These are phyloP conservation scores for Penicillium sp. DNA, from an alignment of 2,329 filamentous ascomycete species.

Conservation along the genomic window DNA sequence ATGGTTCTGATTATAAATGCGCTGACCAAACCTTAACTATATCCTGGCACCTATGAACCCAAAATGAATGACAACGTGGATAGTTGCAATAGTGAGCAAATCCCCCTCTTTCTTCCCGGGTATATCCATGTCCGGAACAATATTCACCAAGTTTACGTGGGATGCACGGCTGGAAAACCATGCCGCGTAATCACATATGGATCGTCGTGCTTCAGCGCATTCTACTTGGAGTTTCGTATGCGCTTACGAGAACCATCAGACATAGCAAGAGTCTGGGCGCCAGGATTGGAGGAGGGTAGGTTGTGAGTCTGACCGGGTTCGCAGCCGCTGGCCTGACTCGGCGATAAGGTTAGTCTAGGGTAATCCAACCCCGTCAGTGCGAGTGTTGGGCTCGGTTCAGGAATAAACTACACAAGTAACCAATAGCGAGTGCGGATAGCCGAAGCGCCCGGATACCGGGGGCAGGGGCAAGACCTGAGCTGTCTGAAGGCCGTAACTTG, in stretches of 20 bases:
- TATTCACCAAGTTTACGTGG: neutral
- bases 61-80: neutral
- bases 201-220: neutral
- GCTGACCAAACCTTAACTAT: constrained; percentile 20
- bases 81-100: neutral
- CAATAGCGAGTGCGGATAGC: constrained; percentile 11
- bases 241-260: neutral
- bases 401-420: neutral
- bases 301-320: neutral
- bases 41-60: constrained; percentile 2
- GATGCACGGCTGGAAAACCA: neutral
- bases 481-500: neutral
- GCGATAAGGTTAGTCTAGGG: constrained; percentile 16
- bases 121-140: neutral
- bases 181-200: neutral
- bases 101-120: neutral
- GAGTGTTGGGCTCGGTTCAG: neutral
- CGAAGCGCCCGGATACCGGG: constrained; percentile 9
- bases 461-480: neutral
- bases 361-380: constrained; percentile 1
- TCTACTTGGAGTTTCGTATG: no score
- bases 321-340: constrained; percentile 8
- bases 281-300: neutral
- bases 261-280: neutral
- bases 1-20: constrained; percentile 15